Evolutionary conservation across 495 filamentous ascomycete species (phyloP).

Genomic region (Pseudoneurospora amorphoporcata): DNA sequence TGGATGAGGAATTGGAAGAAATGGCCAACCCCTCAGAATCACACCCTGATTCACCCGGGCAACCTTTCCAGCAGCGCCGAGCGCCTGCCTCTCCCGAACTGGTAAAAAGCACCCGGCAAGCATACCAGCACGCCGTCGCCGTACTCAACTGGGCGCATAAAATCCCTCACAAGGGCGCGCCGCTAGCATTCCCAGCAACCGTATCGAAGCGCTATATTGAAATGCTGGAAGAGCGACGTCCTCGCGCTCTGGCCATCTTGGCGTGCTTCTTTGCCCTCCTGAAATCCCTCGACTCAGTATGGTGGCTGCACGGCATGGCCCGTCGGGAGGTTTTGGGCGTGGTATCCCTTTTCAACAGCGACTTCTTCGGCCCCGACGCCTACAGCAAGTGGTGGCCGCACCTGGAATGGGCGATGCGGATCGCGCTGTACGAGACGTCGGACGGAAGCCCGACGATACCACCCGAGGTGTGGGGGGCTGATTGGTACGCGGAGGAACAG

Average conservation of each 20-base stretch:
- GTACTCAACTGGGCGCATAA: conserved; percentile 50
- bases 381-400: conserved; percentile 43
- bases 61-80: background rate
- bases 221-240: conserved; percentile 37
- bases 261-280: conserved; percentile 48
- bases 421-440: conserved; percentile 32
- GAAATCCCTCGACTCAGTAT: conserved; percentile 40
- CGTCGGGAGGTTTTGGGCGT: conserved; percentile 46
- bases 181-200: conserved; percentile 46
- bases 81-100: conserved; percentile 6
- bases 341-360: conserved; percentile 36
- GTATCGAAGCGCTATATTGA: conserved; percentile 49
- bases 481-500: conserved; percentile 33
- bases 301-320: conserved; percentile 49
- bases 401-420: conserved; percentile 44
- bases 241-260: conserved; percentile 43
- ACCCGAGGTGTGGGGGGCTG: conserved; percentile 40
- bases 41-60: background rate
- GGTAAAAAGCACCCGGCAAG: conserved; percentile 31
- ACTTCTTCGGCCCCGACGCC: conserved; percentile 28
- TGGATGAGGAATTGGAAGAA: conserved; percentile 37
- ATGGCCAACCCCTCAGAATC: conserved; percentile 8
- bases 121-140: conserved; percentile 44
- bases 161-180: conserved; percentile 41
- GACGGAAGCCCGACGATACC: conserved; percentile 31